Conservation (phyloP, 495 filamentous ascomycete genomes). For the Aspergillus egyptiacus region DNA sequence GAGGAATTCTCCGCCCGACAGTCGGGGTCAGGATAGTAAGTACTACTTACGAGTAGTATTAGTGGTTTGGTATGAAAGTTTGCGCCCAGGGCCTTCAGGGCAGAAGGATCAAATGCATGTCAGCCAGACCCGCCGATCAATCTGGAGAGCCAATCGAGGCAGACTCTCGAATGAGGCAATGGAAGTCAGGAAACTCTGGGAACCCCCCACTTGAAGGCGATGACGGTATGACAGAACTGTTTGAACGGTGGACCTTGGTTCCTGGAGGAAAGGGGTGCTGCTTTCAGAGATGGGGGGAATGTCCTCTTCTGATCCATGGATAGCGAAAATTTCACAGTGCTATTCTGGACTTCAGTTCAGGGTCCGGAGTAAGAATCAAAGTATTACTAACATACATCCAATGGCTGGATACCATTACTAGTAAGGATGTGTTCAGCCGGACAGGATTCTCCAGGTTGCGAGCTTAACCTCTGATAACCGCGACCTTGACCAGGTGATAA, state of each 20-base stretch:
- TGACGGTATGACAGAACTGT: too few species aligned
- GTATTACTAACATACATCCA: too few species aligned
- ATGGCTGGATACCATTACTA: too few species aligned
- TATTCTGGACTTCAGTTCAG: neutral
- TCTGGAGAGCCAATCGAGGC: constrained; percentile 12
- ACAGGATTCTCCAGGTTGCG: neutral
- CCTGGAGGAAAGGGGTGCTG: neutral
- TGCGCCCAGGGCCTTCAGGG: constrained; percentile 9
- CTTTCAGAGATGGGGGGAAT: neutral
- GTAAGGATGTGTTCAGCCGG: too few species aligned
- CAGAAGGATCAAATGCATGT: constrained; percentile 14
- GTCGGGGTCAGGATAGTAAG: too few species aligned
- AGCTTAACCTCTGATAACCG: neutral
- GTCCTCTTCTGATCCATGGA: constrained; percentile 2
- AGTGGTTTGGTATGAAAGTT: neutral
- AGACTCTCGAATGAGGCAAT: too few species aligned
- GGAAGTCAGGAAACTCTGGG: too few species aligned
- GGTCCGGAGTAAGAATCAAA: neutral
- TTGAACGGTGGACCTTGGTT: too few species aligned
- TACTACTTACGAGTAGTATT: too few species aligned
- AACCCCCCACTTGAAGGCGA: too few species aligned
- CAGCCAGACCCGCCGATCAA: constrained; percentile 16
- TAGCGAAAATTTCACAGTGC: neutral
- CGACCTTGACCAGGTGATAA: neutral
- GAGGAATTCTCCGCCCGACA: too few species aligned